Evolutionary conservation across 1,139 yeast species (phyloP).

Genomic region (Hyphopichia khmerensis): DNA sequence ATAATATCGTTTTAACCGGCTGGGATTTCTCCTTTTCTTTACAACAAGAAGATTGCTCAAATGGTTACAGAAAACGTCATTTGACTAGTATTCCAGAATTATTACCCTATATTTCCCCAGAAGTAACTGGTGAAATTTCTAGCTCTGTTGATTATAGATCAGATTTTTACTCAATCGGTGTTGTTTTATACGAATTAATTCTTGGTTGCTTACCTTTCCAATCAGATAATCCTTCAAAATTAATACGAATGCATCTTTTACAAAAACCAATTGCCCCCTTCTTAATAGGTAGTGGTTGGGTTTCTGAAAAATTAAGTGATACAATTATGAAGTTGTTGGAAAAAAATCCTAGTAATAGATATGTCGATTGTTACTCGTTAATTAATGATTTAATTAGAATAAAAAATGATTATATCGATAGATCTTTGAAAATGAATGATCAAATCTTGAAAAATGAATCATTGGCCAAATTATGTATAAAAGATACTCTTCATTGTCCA

Average conservation of each 20-base stretch:
- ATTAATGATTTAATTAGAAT: constrained; percentile 35
- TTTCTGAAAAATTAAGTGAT: constrained; percentile 36
- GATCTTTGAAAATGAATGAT: neutral
- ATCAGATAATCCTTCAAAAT: constrained; percentile 38
- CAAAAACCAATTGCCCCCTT: constrained; percentile 44
- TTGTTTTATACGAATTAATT: constrained; percentile 48
- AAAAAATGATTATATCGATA: constrained; percentile 19
- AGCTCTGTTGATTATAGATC: constrained; percentile 48
- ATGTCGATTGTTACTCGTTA: constrained; percentile 35
- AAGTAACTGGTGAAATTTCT: constrained; percentile 42
- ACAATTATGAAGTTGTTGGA: constrained; percentile 46
- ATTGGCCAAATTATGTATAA: neutral
- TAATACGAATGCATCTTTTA: constrained; percentile 42
- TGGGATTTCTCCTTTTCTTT: constrained; percentile 53
- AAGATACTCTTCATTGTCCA: neutral
- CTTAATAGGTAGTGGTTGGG: constrained; percentile 30
- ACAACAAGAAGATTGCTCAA: constrained; percentile 43
- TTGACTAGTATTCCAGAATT: constrained; percentile 31
- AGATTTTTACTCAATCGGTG: constrained; percentile 53
- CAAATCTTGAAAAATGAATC: neutral
- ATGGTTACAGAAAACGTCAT: constrained; percentile 30
- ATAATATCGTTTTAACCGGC: constrained; percentile 41
- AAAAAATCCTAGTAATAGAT: constrained; percentile 44
- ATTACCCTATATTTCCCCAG: constrained; percentile 55
- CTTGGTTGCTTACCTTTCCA: constrained; percentile 48